phyloP scores from a whole-genome alignment of 768 basidiomycete species.

The Mycena galopus region DNA sequence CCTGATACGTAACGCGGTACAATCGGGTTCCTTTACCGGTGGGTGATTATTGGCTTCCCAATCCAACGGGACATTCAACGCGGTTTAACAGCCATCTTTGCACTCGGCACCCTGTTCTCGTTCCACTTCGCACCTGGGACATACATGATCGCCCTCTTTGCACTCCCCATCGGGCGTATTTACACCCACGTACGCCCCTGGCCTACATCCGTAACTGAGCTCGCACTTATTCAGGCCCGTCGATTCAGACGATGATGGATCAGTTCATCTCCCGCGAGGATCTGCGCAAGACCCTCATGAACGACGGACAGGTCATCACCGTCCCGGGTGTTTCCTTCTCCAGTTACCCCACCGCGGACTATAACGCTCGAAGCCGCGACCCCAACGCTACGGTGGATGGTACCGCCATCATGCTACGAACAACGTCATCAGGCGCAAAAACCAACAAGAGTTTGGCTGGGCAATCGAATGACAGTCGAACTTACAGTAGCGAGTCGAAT shows the following conservation, averaged over 20 bases:
- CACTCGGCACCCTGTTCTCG: constrained; percentile 17
- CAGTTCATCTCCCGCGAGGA: not conserved
- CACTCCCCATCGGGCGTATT: constrained; percentile 25
- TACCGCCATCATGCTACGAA: not conserved
- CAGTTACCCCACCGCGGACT: not conserved
- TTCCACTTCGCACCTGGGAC: too few relatives aligned
- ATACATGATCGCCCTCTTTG: constrained; percentile 11
- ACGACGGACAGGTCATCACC: not conserved
- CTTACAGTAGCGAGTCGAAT: too few relatives aligned
- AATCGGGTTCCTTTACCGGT: constrained; percentile 21
- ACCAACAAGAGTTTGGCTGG: not conserved
- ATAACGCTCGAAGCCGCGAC: not conserved
- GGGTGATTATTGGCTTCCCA: not conserved
- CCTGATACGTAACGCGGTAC: constrained; percentile 12
- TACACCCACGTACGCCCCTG: constrained; percentile 20
- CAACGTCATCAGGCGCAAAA: not conserved
- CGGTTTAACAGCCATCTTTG: constrained; percentile 10
- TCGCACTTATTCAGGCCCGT: not conserved
- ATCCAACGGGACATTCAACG: too few relatives aligned
- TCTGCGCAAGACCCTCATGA: not conserved
- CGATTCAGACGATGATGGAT: not conserved
- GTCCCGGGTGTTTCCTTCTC: not conserved
- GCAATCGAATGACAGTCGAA: not conserved
- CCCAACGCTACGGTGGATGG: not conserved
- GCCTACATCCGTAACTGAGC: not conserved